Evolutionary conservation across 2,329 filamentous ascomycete species (phyloP), one percentile per base, ranked within the genome.

Genomic region (Chaetomiaceae sp.): DNA sequence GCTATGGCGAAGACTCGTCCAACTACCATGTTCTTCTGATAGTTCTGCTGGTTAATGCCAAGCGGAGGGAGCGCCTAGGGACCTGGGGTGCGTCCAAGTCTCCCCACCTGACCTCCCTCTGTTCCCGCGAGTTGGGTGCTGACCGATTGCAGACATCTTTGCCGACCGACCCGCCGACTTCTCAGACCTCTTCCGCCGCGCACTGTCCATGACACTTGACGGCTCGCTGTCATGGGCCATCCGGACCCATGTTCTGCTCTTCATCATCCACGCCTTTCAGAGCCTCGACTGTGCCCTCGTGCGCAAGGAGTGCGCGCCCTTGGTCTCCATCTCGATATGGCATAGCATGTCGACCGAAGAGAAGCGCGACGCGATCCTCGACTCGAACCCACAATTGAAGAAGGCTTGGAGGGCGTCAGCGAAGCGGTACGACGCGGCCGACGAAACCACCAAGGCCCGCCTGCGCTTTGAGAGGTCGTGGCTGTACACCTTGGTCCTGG

Each of bases 301-400:
- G 44, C 85, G 93, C 56, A 97, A 96, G 68, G 93, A 99, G 73
- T 97, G 93, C 68, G 93, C 92, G 6, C 89, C 95, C 2, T 74
- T 99, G 45, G 92, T 99, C 17, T 93, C 90, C 12, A 96, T 99
- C 61, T 86, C 88, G 1, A 89, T 93, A 61, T 99, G 93, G 93
- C 89, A 97, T 63, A 95, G 96, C 64, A 72, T 99, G 33, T 87
- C 88, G 25, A 87, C 80, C 50, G 89, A 95, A 30, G 77, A 79
- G 52, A 80, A 83, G 56, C 81, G 89, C 58, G 88, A 95, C 48
- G 73, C 74, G 30, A 81, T 83, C 49, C 76, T 99, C 25, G 83
- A 88, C 38, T 83, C 87, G 59, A 79, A 81, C 41, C 70, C 81
- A n/a, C 84, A 88, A 57, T 70, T 95, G 61, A 85, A 82, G 65